Conservation (phyloP, 2,329 filamentous ascomycete genomes). For the Monilinia fructicola region DNA sequence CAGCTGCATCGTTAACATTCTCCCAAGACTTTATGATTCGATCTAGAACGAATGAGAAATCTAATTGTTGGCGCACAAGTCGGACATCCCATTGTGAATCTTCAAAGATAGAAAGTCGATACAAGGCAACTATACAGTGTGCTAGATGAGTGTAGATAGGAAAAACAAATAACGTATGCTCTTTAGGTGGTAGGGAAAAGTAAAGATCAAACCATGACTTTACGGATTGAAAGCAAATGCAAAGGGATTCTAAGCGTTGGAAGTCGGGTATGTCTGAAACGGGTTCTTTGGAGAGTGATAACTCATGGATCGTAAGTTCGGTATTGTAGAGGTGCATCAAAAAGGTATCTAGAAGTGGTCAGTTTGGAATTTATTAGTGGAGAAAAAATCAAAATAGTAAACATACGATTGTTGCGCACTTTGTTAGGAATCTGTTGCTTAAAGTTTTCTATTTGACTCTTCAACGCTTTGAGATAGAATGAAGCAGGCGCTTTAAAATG, state of each 20-base stretch:
- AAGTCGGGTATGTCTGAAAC: background rate
- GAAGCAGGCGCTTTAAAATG: conserved; percentile 32
- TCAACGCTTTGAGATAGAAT: conserved; percentile 46
- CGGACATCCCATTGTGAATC: conserved; percentile 14
- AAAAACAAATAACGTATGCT: conserved; percentile 9
- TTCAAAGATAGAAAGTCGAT: conserved; percentile 16
- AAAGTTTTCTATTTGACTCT: conserved; percentile 57
- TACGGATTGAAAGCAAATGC: conserved; percentile 15
- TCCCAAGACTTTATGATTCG: background rate
- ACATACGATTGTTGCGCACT: conserved; percentile 45
- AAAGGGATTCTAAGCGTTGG: conserved; percentile 16
- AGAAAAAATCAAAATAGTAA: no score
- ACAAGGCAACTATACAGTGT: conserved; percentile 19
- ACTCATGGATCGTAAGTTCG: conserved; percentile 23
- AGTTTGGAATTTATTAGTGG: background rate
- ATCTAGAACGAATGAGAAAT: conserved; percentile 11
- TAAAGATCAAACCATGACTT: conserved; percentile 25
- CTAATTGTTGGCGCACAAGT: conserved; percentile 16
- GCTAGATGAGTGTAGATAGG: conserved; percentile 11
- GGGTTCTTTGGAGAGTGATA: background rate
- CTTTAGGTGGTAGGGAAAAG: conserved; percentile 1
- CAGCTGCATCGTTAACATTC: background rate
- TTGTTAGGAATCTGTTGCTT: conserved; percentile 67
- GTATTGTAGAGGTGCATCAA: conserved; percentile 19
- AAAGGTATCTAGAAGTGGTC: background rate